Percentiles rank a stretch among this genome's conserved stretches.
phyloP scores from a whole-genome alignment of 805 yeast genomes.

The Candida namnaoensis region DNA sequence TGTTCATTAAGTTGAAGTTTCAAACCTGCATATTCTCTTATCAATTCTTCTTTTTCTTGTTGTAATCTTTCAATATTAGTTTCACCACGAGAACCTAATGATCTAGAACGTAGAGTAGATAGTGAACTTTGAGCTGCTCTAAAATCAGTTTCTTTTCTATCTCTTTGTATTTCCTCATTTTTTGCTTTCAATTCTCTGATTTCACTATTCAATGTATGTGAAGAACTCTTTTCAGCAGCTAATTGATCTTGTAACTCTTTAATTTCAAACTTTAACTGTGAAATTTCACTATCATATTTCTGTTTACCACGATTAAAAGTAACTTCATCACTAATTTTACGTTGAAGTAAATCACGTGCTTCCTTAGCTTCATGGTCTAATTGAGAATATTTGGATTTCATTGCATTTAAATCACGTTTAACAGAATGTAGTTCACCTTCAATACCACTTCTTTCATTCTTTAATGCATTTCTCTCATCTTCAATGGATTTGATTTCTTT shows the following conservation, averaged over 20 bases:
- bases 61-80: constrained; percentile 13
- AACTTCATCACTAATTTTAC: constrained; percentile 32
- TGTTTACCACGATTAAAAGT: constrained; percentile 36
- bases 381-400: constrained; percentile 21
- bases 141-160: constrained; percentile 12
- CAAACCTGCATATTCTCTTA: constrained; percentile 35
- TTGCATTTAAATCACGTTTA: constrained; percentile 16
- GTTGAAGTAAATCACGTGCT: constrained; percentile 31
- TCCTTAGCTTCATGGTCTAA: constrained; percentile 38
- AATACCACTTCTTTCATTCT: constrained; percentile 18
- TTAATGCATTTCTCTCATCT: constrained; percentile 21
- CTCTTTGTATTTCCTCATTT: constrained; percentile 21
- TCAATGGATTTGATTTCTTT: constrained; percentile 18
- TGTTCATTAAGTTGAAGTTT: constrained; percentile 45
- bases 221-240: constrained; percentile 15
- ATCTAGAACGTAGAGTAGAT: constrained; percentile 8
- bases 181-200: constrained; percentile 19
- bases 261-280: constrained; percentile 24
- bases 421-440: constrained; percentile 17
- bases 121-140: constrained; percentile 16
- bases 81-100: constrained; percentile 12
- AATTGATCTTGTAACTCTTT: constrained; percentile 9
- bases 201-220: constrained; percentile 6
- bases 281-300: constrained; percentile 29
- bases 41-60: constrained; percentile 17